Percentiles rank a stretch among this genome's conserved stretches.
Conservation (phyloP, 2,329 filamentous ascomycete genomes). For the Aurifilum marmelostoma region DNA sequence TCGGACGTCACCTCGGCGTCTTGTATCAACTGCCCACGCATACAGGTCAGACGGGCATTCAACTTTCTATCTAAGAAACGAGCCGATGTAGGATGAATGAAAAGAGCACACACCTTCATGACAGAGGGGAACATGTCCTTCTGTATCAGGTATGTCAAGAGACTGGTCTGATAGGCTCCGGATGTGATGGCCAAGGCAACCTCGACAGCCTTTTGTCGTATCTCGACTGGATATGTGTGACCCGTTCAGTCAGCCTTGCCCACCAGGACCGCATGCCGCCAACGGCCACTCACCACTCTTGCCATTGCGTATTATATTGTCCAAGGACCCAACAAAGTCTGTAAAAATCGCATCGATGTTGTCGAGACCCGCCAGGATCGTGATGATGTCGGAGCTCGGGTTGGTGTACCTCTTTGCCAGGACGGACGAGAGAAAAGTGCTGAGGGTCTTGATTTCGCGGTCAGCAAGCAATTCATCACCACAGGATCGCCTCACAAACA, state of each 20-base stretch:
- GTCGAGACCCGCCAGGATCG: constrained; percentile 85
- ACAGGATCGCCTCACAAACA: constrained; percentile 14
- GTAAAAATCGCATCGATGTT: constrained; percentile 85
- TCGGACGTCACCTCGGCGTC: constrained; percentile 68
- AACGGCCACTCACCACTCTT: constrained; percentile 60
- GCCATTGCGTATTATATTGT: constrained; percentile 80
- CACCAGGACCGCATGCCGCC: constrained; percentile 33
- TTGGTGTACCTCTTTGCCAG: constrained; percentile 92
- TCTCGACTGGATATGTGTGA: constrained; percentile 58
- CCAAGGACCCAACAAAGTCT: constrained; percentile 82
- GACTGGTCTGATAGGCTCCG: constrained; percentile 92
- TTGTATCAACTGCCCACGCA: constrained; percentile 68
- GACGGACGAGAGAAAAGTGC: constrained; percentile 80
- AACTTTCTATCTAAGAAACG: not conserved
- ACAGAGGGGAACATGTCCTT: constrained; percentile 90
- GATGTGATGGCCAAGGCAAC: constrained; percentile 83
- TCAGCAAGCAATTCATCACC: not conserved
- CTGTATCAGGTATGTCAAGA: constrained; percentile 94
- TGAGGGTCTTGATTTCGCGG: constrained; percentile 71
- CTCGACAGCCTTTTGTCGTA: constrained; percentile 79
- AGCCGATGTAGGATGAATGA: not conserved
- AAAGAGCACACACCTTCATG: constrained; percentile 72
- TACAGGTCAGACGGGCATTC: constrained; percentile 16
- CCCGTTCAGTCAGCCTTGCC: not conserved
- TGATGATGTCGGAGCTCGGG: constrained; percentile 92